These are phyloP conservation scores for Gaeumannomyces sp. DNA, from an alignment of 2,329 filamentous ascomycete genomes.

Conservation along the genomic window DNA sequence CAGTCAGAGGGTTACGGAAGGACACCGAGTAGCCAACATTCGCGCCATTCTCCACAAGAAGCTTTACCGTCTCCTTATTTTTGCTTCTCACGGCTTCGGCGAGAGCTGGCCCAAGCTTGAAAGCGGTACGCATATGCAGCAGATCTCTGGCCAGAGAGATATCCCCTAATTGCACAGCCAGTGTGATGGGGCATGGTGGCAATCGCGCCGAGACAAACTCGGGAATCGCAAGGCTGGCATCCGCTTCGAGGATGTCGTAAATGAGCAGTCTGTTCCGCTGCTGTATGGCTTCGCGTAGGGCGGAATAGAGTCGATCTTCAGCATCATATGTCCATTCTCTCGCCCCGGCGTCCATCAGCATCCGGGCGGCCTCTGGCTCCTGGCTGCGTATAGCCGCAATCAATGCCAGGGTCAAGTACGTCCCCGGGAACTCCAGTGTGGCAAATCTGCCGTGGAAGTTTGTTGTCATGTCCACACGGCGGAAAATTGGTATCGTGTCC, in stretches of 20 bases:
- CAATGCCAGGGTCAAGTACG: neutral
- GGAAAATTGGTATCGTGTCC: neutral
- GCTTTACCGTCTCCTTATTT: neutral
- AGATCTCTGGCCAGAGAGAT: neutral
- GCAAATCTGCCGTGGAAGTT: too few relatives aligned
- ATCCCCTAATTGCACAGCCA: conserved; percentile 1
- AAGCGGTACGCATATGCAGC: neutral
- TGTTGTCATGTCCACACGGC: too few relatives aligned
- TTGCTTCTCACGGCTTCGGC: neutral
- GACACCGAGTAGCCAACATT: accelerated
- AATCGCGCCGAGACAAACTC: too few relatives aligned
- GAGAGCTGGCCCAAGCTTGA: neutral
- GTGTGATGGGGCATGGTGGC: too few relatives aligned
- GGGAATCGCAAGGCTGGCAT: neutral
- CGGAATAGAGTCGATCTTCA: neutral
- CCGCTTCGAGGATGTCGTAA: neutral
- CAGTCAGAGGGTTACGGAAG: neutral
- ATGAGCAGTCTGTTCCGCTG: neutral
- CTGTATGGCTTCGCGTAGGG: neutral
- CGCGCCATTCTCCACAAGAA: neutral
- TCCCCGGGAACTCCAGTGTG: neutral
- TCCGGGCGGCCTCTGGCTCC: neutral
- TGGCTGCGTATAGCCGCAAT: neutral
- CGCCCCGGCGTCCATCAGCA: neutral
- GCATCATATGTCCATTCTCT: neutral